phyloP scores from a whole-genome alignment of 495 filamentous ascomycete genomes.

The Pseudomonodictys pantanalensis region DNA sequence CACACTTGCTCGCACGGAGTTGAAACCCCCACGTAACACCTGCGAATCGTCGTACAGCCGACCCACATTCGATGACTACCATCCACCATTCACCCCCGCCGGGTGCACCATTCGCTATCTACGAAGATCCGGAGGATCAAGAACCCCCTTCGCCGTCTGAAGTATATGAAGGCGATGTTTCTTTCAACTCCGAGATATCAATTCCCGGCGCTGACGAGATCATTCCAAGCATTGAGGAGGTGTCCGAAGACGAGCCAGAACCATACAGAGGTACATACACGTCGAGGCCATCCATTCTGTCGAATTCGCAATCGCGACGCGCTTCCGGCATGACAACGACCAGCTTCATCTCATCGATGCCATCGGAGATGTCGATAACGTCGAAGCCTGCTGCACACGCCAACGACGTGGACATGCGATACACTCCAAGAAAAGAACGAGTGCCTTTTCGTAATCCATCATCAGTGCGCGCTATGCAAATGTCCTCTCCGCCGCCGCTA shows the following conservation, averaged over 20 bases:
- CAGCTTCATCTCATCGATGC: slow-evolving; percentile 27
- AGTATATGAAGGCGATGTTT: slow-evolving; percentile 20
- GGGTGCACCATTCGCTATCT: slow-evolving; percentile 21
- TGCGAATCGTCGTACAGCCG: neutral
- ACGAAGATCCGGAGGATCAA: slow-evolving; percentile 26
- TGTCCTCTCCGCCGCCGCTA: slow-evolving; percentile 62
- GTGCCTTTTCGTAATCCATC: slow-evolving; percentile 67
- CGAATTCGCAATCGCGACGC: slow-evolving; percentile 18
- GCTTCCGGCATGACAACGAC: slow-evolving; percentile 29
- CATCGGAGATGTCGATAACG: slow-evolving; percentile 29
- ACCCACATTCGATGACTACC: slow-evolving; percentile 21
- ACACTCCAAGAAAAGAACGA: slow-evolving; percentile 43
- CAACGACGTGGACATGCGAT: slow-evolving; percentile 20
- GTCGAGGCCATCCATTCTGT: slow-evolving; percentile 14
- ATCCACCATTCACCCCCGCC: slow-evolving; percentile 22
- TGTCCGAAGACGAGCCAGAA: slow-evolving; percentile 9
- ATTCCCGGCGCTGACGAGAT: slow-evolving; percentile 10
- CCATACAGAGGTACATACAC: slow-evolving; percentile 26
- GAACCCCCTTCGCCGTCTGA: slow-evolving; percentile 19
- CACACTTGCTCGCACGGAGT: neutral
- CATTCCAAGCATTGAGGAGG: slow-evolving; percentile 23
- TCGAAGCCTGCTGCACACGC: slow-evolving; percentile 14
- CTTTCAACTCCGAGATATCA: slow-evolving; percentile 16
- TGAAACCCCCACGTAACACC: no score
- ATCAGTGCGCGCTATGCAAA: slow-evolving; percentile 74